Evolutionary conservation across 441 rosid species (phyloP), one percentile per base, ranked within the genome.

Genomic region (Adansonia madagascariensis): DNA sequence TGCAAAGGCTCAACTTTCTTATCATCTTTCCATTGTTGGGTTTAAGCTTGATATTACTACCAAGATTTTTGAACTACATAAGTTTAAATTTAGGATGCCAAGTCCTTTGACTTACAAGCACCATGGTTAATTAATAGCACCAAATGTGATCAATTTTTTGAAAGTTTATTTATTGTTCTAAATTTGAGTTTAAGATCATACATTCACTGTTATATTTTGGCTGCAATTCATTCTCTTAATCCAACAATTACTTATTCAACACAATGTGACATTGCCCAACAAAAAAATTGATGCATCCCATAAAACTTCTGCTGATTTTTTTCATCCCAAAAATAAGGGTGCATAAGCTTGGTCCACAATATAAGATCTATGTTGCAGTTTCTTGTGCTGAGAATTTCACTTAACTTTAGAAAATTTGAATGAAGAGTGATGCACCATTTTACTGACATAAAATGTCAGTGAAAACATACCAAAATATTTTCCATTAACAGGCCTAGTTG

Each of bases 31-130:
- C 1, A 31, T 20, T 22, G 53, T 67, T 65, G 50, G 12, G 50
- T 66, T 43, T 43, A 66, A 44, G 27, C 11, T 67, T 67, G 71
- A 69, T 17, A 43, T 24, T 12, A 68, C 57, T 14, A 22, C 52
- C 3, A 3, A 59, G 27, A 20, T 8, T 20, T 59, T 20, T 22
- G 11, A 22, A 31, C 4, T 20, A 53, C 18, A 60, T 10, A 22
- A 12, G 35, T 31, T 35, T 35, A 35, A 31, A 31, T 31, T 31
- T 31, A 31, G 39, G 15, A 63, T 15, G 39, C 39, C 39, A 2
- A 31, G 39, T 72, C 50, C 64, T 55, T 31, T 17, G 52, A 72
- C 11, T 35, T 35, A 53, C 31, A 49, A 49, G 72, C 56, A 70
- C 22, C 46, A 27, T 0, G 52, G 2, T 18, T 43, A 68, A 61